Conservation (phyloP, 768 basidiomycete species). For the Termitomyces sp. region DNA sequence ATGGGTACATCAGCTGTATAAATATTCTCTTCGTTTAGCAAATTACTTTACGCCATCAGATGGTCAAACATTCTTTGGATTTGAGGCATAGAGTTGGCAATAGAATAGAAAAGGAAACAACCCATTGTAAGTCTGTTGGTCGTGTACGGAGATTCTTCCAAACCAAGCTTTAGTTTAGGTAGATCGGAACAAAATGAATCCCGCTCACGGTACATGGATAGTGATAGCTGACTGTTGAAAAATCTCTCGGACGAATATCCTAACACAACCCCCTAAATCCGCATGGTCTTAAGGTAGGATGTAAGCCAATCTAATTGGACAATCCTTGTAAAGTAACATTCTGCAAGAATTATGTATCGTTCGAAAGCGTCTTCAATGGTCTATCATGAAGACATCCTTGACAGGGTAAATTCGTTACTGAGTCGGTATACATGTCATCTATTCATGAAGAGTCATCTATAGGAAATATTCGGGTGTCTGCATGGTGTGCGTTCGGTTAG, state of each 20-base stretch:
- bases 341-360: neutral
- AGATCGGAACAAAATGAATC: neutral
- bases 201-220: neutral
- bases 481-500: neutral
- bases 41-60: neutral
- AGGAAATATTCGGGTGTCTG: slow-evolving; percentile 83
- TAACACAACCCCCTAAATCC: neutral
- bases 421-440: slow-evolving; percentile 12
- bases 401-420: slow-evolving; percentile 7
- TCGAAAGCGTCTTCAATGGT: neutral
- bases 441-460: slow-evolving; percentile 20
- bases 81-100: neutral
- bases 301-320: neutral
- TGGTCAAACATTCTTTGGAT: neutral
- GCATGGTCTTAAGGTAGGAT: neutral
- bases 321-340: neutral
- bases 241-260: too few relatives aligned
- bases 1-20: neutral
- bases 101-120: neutral
- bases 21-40: neutral
- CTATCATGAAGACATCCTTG: neutral
- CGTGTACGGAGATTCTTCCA: neutral
- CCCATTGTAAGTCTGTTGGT: neutral
- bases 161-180: neutral
- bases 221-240: neutral